Conservation (phyloP, 2,329 filamentous ascomycete genomes). For the Ilyonectria mors-panacis region DNA sequence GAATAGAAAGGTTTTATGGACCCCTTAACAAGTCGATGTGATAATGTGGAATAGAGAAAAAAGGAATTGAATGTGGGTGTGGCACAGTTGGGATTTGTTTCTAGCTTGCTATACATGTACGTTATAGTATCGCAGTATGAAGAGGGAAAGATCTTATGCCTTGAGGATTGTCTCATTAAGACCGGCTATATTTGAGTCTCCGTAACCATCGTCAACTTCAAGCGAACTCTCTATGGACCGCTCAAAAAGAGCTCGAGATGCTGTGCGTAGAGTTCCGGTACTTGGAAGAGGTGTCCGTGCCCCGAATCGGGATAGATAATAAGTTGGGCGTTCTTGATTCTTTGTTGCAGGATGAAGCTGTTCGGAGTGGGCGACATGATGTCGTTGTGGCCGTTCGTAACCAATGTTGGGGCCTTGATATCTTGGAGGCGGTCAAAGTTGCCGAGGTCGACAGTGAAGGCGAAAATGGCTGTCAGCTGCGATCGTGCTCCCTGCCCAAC, state of each 20-base stretch:
- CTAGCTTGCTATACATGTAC: no score
- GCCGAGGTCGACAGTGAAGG: conserved; percentile 1
- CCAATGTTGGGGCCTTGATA: background rate
- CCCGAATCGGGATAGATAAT: background rate
- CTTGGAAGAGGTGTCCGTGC: conserved; percentile 2
- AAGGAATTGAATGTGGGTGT: no score
- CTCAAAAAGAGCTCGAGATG: background rate
- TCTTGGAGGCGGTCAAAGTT: conserved; percentile 1
- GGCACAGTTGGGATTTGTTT: no score
- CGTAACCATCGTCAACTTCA: background rate
- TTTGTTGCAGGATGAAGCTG: background rate
- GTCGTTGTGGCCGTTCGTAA: background rate
- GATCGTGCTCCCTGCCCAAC: conserved; percentile 3
- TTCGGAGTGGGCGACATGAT: conserved; percentile 1
- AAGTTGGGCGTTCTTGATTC: background rate
- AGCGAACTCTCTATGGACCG: background rate
- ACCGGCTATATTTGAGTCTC: background rate
- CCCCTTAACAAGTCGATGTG: no score
- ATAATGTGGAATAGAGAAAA: no score
- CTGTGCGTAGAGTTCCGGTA: background rate
- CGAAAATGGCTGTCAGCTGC: conserved; percentile 3
- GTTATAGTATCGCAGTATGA: background rate
- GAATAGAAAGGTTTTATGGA: no score
- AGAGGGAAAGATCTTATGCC: background rate
- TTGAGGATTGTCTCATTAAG: background rate